phyloP scores from a whole-genome alignment of 257 asterid genomes.

The Orobanche coerulescens region DNA sequence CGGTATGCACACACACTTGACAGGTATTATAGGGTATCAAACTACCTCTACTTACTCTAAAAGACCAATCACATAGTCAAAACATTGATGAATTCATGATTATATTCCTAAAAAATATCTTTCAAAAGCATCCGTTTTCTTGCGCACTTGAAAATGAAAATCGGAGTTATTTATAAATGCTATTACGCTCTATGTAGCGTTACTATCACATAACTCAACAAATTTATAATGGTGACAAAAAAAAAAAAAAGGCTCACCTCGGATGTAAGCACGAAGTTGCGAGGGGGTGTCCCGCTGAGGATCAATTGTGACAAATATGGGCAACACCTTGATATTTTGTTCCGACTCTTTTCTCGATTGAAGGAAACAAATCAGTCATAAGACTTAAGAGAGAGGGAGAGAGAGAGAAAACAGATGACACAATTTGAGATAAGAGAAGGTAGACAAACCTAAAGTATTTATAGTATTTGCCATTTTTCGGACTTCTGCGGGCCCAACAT shows the following conservation, averaged over 20 bases:
- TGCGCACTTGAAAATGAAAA: not conserved
- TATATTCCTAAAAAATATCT: not conserved
- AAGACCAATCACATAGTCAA: not conserved
- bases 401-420: conserved; percentile 1
- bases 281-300: conserved; percentile 92
- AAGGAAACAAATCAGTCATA: conserved; percentile 18
- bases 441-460: conserved; percentile 54
- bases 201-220: not conserved
- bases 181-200: not conserved
- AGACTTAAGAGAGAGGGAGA: not conserved
- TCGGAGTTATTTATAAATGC: not conserved
- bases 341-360: conserved; percentile 47
- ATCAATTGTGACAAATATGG: conserved; percentile 89
- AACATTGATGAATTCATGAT: not conserved
- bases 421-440: conserved; percentile 17
- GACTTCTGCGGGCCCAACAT: conserved; percentile 92
- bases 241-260: conserved; percentile 41
- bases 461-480: conserved; percentile 75
- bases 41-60: not conserved
- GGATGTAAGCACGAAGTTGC: conserved; percentile 74
- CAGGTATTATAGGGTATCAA: not conserved
- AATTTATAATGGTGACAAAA: conserved; percentile 1
- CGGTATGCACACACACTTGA: not conserved
- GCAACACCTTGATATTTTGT: conserved; percentile 64
- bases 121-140: no score